These are phyloP conservation scores for Zygosaccharomyces kombuchaensis DNA, from an alignment of 805 yeast genomes.

Conservation along the genomic window DNA sequence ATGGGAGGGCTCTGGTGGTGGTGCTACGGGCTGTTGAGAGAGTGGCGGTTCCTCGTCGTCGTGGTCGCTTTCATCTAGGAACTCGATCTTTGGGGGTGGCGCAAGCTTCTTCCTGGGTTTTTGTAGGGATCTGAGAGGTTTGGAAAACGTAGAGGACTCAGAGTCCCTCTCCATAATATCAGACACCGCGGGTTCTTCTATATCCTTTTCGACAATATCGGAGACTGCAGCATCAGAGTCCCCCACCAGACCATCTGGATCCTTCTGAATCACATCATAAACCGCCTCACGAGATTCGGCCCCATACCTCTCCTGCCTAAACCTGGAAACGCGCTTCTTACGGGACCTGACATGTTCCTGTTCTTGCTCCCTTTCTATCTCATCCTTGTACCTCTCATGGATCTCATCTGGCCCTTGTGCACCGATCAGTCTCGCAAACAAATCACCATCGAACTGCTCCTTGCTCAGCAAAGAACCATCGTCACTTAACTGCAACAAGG, in stretches of 20 bases:
- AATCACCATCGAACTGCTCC: constrained; percentile 31
- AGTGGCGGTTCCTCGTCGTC: constrained; percentile 1
- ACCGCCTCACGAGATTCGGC: neutral
- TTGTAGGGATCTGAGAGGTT: constrained; percentile 7
- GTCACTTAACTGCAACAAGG: neutral
- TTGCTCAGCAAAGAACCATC: constrained; percentile 3
- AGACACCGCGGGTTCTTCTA: constrained; percentile 1
- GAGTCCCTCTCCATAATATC: constrained; percentile 10
- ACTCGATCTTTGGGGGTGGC: constrained; percentile 3
- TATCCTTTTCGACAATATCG: constrained; percentile 1
- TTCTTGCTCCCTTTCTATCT: constrained; percentile 8
- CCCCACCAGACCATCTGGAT: neutral
- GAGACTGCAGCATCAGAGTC: neutral
- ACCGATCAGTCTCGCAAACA: constrained; percentile 32
- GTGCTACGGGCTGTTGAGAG: neutral
- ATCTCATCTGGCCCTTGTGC: constrained; percentile 31
- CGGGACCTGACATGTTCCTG: constrained; percentile 5
- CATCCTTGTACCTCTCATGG: constrained; percentile 26
- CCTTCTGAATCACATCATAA: constrained; percentile 5
- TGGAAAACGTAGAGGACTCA: neutral
- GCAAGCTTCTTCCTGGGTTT: constrained; percentile 4
- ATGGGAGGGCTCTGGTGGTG: neutral
- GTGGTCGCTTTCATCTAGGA: neutral
- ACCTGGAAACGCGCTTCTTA: constrained; percentile 29
- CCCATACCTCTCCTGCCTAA: constrained; percentile 25